phyloP scores from a whole-genome alignment of 495 filamentous ascomycete species.

The Penicillium parvum region DNA sequence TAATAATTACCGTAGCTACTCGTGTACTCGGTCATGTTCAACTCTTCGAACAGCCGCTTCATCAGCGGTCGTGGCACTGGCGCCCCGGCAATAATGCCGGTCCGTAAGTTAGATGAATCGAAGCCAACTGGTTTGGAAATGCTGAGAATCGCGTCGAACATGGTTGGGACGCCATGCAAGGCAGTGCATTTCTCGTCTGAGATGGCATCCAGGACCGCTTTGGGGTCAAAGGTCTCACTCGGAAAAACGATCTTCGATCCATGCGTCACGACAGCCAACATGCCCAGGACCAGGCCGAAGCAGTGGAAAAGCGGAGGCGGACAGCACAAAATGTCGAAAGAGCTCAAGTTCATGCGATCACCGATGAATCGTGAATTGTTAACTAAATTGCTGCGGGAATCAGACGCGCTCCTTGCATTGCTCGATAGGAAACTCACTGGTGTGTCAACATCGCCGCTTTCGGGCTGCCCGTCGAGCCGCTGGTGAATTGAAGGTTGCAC shows the following conservation, averaged over 20 bases:
- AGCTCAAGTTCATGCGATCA: slow-evolving; percentile 60
- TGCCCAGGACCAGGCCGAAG: slow-evolving; percentile 67
- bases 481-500: slow-evolving; percentile 68
- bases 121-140: slow-evolving; percentile 47
- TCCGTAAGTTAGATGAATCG: slow-evolving; percentile 48
- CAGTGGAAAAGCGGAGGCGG: slow-evolving; percentile 71
- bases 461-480: slow-evolving; percentile 64
- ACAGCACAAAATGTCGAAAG: slow-evolving; percentile 62
- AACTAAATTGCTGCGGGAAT: slow-evolving; percentile 53
- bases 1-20: slow-evolving; percentile 57
- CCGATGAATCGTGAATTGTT: slow-evolving; percentile 70
- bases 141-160: slow-evolving; percentile 64
- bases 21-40: slow-evolving; percentile 66
- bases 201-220: slow-evolving; percentile 54
- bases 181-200: slow-evolving; percentile 63
- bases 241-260: slow-evolving; percentile 65
- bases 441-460: slow-evolving; percentile 76
- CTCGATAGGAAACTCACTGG: slow-evolving; percentile 44
- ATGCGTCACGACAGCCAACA: slow-evolving; percentile 62
- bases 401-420: background rate
- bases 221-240: slow-evolving; percentile 57
- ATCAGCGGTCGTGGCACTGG: slow-evolving; percentile 62
- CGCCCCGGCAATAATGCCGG: slow-evolving; percentile 65
- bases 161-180: slow-evolving; percentile 67
- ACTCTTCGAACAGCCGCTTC: slow-evolving; percentile 53